Percentiles rank a stretch among this genome's conserved stretches.
These are phyloP conservation scores for Vigna reflexopilosa DNA, from an alignment of 306 rosid genomes.

Conservation along the genomic window DNA sequence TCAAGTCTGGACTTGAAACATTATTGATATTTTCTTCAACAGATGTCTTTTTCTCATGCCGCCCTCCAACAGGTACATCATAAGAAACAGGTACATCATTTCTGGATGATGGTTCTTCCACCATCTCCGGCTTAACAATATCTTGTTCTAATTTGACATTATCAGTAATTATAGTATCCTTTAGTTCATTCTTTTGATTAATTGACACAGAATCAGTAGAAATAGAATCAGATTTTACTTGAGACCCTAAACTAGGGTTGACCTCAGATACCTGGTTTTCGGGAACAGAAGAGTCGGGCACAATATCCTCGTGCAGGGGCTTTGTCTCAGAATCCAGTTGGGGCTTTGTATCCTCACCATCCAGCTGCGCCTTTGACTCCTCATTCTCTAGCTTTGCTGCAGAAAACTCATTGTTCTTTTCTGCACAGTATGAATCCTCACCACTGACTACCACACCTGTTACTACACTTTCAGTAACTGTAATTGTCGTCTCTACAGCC, in stretches of 20 bases:
- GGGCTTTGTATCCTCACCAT: conserved; percentile 53
- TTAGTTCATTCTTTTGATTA: conserved; percentile 99
- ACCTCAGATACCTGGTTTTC: conserved; percentile 99
- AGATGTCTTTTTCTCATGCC: conserved; percentile 50
- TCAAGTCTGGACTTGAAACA: conserved; percentile 57
- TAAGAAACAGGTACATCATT: conserved; percentile 68
- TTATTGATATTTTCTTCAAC: conserved; percentile 55
- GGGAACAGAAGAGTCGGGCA: conserved; percentile 64
- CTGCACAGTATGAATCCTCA: conserved; percentile 48
- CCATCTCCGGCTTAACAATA: conserved; percentile 90
- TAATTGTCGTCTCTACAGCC: conserved; percentile 49
- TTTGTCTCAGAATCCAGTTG: conserved; percentile 63
- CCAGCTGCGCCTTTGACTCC: conserved; percentile 57
- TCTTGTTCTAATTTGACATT: conserved; percentile 98
- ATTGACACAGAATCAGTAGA: conserved; percentile 99
- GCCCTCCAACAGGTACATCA: conserved; percentile 69
- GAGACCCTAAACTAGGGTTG: conserved; percentile 93
- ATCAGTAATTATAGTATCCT: conserved; percentile 98
- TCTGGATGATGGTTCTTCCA: conserved; percentile 94
- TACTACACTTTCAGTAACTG: conserved; percentile 51
- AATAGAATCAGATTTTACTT: conserved; percentile 98
- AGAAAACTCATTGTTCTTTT: conserved; percentile 52
- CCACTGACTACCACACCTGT: conserved; percentile 50
- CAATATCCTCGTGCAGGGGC: conserved; percentile 57
- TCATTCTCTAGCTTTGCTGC: conserved; percentile 56